Evolutionary conservation across 768 basidiomycete genomes (phyloP).

Genomic region (Leccinum imitatum): DNA sequence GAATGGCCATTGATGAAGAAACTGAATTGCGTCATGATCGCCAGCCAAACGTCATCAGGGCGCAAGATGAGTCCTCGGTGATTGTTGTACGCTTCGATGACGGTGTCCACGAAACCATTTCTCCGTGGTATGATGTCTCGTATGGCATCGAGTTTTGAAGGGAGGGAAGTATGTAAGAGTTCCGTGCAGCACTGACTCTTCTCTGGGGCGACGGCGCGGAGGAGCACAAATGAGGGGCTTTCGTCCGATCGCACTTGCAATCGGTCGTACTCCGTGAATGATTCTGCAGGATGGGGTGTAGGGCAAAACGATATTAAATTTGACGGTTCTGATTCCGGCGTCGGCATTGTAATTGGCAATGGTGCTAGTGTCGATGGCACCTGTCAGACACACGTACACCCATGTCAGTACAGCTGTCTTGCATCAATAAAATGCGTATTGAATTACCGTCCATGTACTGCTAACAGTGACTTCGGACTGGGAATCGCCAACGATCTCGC

Average conservation of each 20-base stretch:
- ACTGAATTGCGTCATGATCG: constrained; percentile 37
- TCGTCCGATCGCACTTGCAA: constrained; percentile 23
- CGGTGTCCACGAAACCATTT: constrained; percentile 38
- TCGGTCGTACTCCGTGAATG: constrained; percentile 32
- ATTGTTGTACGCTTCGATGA: constrained; percentile 35
- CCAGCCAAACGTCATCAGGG: constrained; percentile 50
- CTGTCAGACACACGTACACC: constrained; percentile 6
- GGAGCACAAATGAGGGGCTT: constrained; percentile 20
- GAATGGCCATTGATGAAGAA: constrained; percentile 41
- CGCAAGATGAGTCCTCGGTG: constrained; percentile 42
- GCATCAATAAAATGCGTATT: background rate
- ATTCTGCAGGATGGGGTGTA: constrained; percentile 23
- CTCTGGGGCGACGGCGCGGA: constrained; percentile 21
- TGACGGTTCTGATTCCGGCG: background rate
- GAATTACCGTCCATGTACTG: constrained; percentile 20
- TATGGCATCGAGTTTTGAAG: constrained; percentile 14
- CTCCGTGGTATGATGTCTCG: constrained; percentile 31
- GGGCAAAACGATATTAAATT: constrained; percentile 27
- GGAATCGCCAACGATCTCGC: constrained; percentile 2
- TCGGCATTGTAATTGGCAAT: background rate
- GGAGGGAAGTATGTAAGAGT: constrained; percentile 33
- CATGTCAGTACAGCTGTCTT: background rate
- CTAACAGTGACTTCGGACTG: constrained; percentile 7
- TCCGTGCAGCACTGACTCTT: constrained; percentile 23
- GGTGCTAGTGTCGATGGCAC: background rate